Evolutionary conservation across 129 eudicot genomes (phyloP), one percentile per base, ranked within the genome.

Genomic region (Daucus carota): DNA sequence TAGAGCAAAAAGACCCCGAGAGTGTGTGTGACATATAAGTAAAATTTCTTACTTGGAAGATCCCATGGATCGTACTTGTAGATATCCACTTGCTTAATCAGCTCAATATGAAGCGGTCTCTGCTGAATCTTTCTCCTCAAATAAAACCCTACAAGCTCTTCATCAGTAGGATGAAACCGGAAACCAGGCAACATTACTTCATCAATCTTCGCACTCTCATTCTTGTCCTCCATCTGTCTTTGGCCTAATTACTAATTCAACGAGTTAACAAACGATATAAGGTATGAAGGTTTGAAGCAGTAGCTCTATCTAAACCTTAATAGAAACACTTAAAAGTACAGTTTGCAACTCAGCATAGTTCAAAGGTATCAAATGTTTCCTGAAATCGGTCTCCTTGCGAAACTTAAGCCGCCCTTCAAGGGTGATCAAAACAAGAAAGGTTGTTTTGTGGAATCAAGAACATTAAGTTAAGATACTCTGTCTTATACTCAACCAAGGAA

Each of bases 11-110:
- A 38, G 3, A n/a, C 3, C 32, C 31, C 10, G 29, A n/a, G 29
- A n/a, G 62, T 13, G 31, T 9, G 65, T 57, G 31, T 57, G 14
- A 22, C 2, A 54, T n/a, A 54, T n/a, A 54, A 8, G 31, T 0
- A 57, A 18, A 3, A 41, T 40, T 24, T 74, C 96, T 88, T 85
- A 93, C 96, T 93, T 82, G 96, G 98, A 83, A 93, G 98, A 79
- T 93, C 98, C 96, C 96, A 90, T 13, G 98, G 98, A 75, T 93
- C 96, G 33, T 85, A 88, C 75, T 90, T 93, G 80, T 93, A 93
- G 43, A 93, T 88, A 46, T 93, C 96, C 28, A 90, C 91, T 85
- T 93, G 96, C 84, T 90, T 86, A 36, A 93, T 93, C 72, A 90
- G 81, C 85, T 88, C 96, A 73, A 90, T 88, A 33, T 92, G 87